Percentiles rank a stretch among this genome's conserved stretches.
These are phyloP conservation scores for Pelargonium australe DNA, from an alignment of 441 rosid genomes.

Conservation along the genomic window DNA sequence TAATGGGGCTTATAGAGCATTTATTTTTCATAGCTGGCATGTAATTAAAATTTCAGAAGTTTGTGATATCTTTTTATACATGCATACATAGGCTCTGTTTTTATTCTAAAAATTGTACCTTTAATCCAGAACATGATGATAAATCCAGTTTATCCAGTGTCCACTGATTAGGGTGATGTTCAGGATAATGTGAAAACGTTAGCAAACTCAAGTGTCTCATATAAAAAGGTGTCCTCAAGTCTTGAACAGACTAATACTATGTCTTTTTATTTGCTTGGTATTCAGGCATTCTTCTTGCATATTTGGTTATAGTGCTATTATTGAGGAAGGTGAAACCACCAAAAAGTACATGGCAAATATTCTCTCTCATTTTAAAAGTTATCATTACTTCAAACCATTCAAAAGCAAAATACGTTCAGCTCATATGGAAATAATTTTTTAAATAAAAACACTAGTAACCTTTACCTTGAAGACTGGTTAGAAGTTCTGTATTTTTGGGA, in stretches of 20 bases:
- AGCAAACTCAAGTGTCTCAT: not conserved
- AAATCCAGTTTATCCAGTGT: not conserved
- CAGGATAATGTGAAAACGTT: not conserved
- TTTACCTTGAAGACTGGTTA: no score
- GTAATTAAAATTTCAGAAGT: not conserved
- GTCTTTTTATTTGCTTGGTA: not conserved
- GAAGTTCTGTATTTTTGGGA: no score
- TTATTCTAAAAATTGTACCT: not conserved
- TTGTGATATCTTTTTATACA: not conserved
- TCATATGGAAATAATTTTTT: no score
- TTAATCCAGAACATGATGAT: not conserved
- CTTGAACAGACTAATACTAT: not conserved
- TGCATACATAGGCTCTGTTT: not conserved
- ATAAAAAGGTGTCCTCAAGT: not conserved
- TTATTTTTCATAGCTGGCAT: not conserved
- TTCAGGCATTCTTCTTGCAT: not conserved
- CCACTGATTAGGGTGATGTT: not conserved
- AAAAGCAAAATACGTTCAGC: no score
- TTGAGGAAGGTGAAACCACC: no score
- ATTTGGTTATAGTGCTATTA: no score
- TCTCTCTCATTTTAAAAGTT: no score
- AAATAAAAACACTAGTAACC: no score
- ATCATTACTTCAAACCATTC: no score
- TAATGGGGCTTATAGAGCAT: not conserved
- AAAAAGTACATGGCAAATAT: no score